phyloP scores from a whole-genome alignment of 1,139 yeast genomes.

The Magnusiomyces tetraspermus region DNA sequence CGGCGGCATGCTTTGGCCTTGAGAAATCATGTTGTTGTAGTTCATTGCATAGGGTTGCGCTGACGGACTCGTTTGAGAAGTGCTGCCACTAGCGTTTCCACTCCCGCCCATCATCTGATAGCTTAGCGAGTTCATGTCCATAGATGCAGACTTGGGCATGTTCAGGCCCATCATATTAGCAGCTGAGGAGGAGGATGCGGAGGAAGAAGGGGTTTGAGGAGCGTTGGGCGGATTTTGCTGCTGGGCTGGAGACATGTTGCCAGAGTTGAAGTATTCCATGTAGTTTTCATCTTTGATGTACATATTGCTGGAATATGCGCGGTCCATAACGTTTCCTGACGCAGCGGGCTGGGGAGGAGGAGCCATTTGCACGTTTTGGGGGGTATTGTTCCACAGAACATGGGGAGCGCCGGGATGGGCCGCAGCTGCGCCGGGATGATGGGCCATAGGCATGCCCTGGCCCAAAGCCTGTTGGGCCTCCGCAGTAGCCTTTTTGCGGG shows the following conservation, averaged over 20 bases:
- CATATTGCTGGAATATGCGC: neutral
- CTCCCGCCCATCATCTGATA: neutral
- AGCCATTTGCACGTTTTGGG: too few species aligned
- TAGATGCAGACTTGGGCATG: neutral
- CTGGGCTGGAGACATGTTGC: neutral
- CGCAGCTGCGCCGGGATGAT: neutral
- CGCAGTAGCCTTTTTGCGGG: conserved; percentile 1
- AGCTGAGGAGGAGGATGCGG: neutral
- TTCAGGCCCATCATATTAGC: neutral
- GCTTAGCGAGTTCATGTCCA: neutral
- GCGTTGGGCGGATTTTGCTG: neutral
- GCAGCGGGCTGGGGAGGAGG: too few species aligned
- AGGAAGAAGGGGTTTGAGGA: too few species aligned
- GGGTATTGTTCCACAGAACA: too few species aligned
- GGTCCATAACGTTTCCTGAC: neutral
- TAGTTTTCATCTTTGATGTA: neutral
- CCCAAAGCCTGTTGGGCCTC: neutral
- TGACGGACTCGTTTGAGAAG: neutral
- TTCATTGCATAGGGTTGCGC: neutral
- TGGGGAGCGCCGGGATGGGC: neutral
- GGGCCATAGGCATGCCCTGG: neutral
- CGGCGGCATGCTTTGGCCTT: neutral
- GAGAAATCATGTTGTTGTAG: neutral
- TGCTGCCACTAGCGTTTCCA: too few species aligned
- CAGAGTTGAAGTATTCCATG: neutral